Evolutionary conservation across 73 alveolate genomes (phyloP), one percentile per base, ranked within the genome.

Genomic region (Symbiodinium pilosum): DNA sequence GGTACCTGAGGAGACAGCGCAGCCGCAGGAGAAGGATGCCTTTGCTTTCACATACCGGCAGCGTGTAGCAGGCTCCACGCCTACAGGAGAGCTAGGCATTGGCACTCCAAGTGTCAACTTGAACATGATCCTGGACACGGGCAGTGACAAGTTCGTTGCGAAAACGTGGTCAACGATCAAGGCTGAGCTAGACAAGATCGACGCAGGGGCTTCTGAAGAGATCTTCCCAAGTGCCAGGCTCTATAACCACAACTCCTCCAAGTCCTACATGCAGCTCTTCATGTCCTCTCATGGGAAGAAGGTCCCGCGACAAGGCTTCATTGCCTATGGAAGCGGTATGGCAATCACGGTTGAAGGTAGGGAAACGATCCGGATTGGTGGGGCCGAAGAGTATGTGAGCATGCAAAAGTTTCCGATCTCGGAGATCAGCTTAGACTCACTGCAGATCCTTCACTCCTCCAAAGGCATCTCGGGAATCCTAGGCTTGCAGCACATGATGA

Each of bases 341-440:
- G 97, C 97, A 47, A 91, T 91, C 97, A 91, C 97, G 64, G 32
- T 91, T 87, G 97, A 91, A 40, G 97, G 97, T 20, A 26, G 88
- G 47, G 97, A 91, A 34, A 91, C 97, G 56, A 91, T 91, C 40
- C 97, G 97, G 51, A 71, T 91, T 32, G 97, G 97, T 28, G 77
- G 34, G n/a, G 56, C 51, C 12, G 51, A 91, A 28, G 51, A 71
- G 64, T 91, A 87, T 75, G 94, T 88, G 36, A 88, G 95, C 75
- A 91, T 91, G 97, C 97, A 68, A 54, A 91, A 91, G 87, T 91
- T 91, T 43, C 97, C 97, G 87, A 91, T 91, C 88, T 91, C 97
- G 16, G 97, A 91, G 77, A 91, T 91, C 42, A 39, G 75, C 73
- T 20, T 91, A 88, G 97, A 91, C 39, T 91, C 97, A 51, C 56